phyloP scores from a whole-genome alignment of 1,139 yeast species.

The Yamadazyma spencermartinsiae region DNA sequence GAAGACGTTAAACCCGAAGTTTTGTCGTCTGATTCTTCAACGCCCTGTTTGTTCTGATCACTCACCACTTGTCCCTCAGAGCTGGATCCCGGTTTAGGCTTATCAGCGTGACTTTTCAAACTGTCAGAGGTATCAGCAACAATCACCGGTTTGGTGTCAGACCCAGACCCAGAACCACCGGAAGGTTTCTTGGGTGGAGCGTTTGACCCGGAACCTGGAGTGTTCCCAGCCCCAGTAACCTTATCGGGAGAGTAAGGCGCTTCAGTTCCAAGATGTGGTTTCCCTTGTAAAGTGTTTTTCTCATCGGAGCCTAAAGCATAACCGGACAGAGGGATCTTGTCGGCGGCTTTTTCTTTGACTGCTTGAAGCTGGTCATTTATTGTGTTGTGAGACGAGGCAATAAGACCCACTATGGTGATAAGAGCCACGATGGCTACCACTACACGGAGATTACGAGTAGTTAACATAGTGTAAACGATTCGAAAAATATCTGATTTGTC shows the following conservation, averaged over 20 bases:
- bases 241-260: slow-evolving; percentile 34
- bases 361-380: slow-evolving; percentile 27
- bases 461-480: slow-evolving; percentile 22
- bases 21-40: slow-evolving; percentile 2
- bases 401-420: slow-evolving; percentile 36
- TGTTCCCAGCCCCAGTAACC: slow-evolving; percentile 6
- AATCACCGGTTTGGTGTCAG: slow-evolving; percentile 10
- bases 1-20: too few relatives aligned
- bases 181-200: slow-evolving; percentile 15
- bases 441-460: slow-evolving; percentile 40
- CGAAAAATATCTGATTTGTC: neutral
- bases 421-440: slow-evolving; percentile 35
- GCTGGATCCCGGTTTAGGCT: slow-evolving; percentile 11
- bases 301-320: slow-evolving; percentile 16
- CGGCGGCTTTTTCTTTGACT: slow-evolving; percentile 28
- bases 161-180: slow-evolving; percentile 16
- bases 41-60: slow-evolving; percentile 4
- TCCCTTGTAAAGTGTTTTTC: slow-evolving; percentile 35
- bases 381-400: slow-evolving; percentile 34
- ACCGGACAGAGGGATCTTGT: slow-evolving; percentile 20
- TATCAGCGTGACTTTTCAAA: slow-evolving; percentile 16
- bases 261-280: slow-evolving; percentile 32
- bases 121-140: slow-evolving; percentile 19
- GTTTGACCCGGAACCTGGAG: slow-evolving; percentile 7
- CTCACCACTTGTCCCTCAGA: slow-evolving; percentile 4